Conservation (phyloP, 169 alveolate species). For the Babesia sp. region DNA sequence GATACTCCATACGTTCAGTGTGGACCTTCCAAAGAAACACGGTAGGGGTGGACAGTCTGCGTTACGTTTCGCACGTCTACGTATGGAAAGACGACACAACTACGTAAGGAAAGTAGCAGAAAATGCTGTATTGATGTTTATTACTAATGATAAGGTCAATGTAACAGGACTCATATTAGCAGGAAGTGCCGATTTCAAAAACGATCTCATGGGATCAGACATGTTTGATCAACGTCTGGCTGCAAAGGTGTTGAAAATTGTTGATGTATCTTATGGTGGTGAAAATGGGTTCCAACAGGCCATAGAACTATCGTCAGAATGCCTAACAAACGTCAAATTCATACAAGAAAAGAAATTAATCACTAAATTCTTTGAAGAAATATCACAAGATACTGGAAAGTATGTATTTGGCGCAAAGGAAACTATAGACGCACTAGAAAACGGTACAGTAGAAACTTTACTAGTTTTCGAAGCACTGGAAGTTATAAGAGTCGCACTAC, state of each 20-base stretch:
- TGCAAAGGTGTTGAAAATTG: constrained; percentile 91
- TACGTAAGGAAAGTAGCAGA: constrained; percentile 98
- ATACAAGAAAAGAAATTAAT: constrained; percentile 89
- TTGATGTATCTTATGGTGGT: constrained; percentile 99
- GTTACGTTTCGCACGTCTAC: constrained; percentile 98
- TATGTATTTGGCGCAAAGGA: constrained; percentile 96
- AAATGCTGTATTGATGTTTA: constrained; percentile 93
- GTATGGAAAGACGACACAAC: constrained; percentile 98
- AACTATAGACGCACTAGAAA: constrained; percentile 91
- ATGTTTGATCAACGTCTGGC: constrained; percentile 93
- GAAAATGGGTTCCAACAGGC: constrained; percentile 99
- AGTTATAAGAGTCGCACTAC: constrained; percentile 78
- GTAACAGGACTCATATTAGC: constrained; percentile 92
- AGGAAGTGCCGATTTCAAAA: constrained; percentile 99
- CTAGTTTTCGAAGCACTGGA: constrained; percentile 93
- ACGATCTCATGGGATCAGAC: constrained; percentile 89
- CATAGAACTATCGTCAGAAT: constrained; percentile 92
- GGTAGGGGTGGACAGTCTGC: constrained; percentile 99
- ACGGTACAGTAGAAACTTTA: constrained; percentile 93
- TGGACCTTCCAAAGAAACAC: constrained; percentile 98
- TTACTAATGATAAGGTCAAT: constrained; percentile 93
- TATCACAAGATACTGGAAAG: constrained; percentile 97
- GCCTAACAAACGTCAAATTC: constrained; percentile 88
- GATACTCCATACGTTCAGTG: constrained; percentile 90
- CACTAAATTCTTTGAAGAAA: constrained; percentile 94